Evolutionary conservation across 441 rosid genomes (phyloP).

Genomic region (Gossypium lobatum): DNA sequence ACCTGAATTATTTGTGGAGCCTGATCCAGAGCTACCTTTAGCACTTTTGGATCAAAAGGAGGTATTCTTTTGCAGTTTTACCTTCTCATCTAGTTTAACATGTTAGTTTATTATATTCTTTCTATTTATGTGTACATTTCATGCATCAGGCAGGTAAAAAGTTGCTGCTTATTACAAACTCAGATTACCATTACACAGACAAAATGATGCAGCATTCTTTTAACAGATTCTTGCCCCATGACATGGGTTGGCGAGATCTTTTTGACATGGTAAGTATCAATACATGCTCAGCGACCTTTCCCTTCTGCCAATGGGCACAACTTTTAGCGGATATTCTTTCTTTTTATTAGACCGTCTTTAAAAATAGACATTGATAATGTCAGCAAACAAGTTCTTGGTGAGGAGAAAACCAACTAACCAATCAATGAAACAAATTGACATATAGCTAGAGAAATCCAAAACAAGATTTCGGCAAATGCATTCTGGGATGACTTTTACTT

Average conservation of each 20-base stretch:
- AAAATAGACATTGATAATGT: neutral
- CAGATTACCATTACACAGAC: slow-evolving; percentile 90
- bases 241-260: slow-evolving; percentile 90
- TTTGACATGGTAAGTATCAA: slow-evolving; percentile 67
- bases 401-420: neutral
- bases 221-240: slow-evolving; percentile 82
- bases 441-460: neutral
- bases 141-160: slow-evolving; percentile 82
- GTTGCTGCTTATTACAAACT: slow-evolving; percentile 92
- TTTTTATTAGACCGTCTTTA: neutral
- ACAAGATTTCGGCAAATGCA: neutral
- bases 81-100: slow-evolving; percentile 4
- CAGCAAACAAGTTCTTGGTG: neutral
- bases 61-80: slow-evolving; percentile 36
- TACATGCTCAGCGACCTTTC: neutral
- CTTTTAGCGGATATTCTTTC: neutral
- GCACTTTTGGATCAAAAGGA: slow-evolving; percentile 94
- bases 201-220: slow-evolving; percentile 98
- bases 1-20: slow-evolving; percentile 94
- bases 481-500: neutral
- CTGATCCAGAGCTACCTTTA: slow-evolving; percentile 90
- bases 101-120: slow-evolving; percentile 15
- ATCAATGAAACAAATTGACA: neutral
- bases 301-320: neutral
- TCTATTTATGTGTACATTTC: slow-evolving; percentile 15